Evolutionary conservation across 495 filamentous ascomycete genomes (phyloP), one percentile per base, ranked within the genome.

Genomic region (Xylaria telfairii): DNA sequence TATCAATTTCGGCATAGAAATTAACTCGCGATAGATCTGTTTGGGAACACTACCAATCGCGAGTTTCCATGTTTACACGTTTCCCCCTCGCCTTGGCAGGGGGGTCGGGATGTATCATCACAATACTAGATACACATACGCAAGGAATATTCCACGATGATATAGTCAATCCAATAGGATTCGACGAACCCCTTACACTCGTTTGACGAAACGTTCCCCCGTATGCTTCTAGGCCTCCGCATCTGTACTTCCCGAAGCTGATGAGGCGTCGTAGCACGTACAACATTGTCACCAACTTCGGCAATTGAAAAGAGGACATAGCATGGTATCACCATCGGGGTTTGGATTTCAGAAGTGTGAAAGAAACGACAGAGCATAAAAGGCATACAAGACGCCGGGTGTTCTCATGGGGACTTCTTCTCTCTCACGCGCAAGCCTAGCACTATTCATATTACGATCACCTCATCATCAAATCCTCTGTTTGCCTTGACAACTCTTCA

Each of bases 201-300:
- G 37, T 44, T 7, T 15, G 37, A 42, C 37, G 21, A 62, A 42
- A 62, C 59, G 59, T 28, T 26, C 10, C 57, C n/a, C 19, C 34
- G 28, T 26, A 28, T 4, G 12, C 19, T 21, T 59, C 30, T 1
- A 6, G 5, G 19, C 56, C 30, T 39, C 32, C 56, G 56, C 59
- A 10, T 62, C 59, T 62, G 59, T 62, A 62, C 59, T 15, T 26
- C 34, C 57, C 34, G 57, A 61, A 41, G 34, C 12, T 24, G 34
- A 61, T 41, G 5, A 62, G 21, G 4, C 42, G 26, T 42, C 13
- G 37, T 42, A 9, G 0, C 59, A 59, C 56, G 5, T 42, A 42
- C 37, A 42, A 10, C 4, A 8, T 6, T 28, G 21, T 21, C 59
- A 2, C 12, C 37, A 28, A 37, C 34, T 26, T 37, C 56, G 56